These are phyloP conservation scores for Diplodia sapinea DNA, from an alignment of 2,329 filamentous ascomycete species.

Conservation along the genomic window DNA sequence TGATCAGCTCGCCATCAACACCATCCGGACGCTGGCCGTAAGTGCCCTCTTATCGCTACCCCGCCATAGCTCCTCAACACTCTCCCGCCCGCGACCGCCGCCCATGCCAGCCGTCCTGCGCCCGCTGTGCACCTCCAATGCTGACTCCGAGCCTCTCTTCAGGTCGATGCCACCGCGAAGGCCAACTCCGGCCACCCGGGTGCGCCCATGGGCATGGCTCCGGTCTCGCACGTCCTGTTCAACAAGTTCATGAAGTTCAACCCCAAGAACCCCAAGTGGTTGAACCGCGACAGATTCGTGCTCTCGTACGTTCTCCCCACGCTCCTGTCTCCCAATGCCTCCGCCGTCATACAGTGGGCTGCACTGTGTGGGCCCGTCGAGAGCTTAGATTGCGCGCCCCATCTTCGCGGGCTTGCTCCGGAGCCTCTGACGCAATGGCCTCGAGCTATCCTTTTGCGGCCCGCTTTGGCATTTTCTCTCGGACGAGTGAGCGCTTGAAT, in stretches of 20 bases:
- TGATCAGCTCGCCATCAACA: constrained; percentile 95
- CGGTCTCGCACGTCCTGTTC: constrained; percentile 93
- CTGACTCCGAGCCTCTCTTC: constrained; percentile 42
- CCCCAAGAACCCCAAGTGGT: constrained; percentile 97
- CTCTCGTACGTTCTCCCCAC: constrained; percentile 78
- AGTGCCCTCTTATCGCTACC: constrained; percentile 51
- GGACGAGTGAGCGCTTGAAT: background rate
- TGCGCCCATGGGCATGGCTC: constrained; percentile 97
- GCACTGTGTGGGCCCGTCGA: background rate
- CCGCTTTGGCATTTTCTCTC: constrained; percentile 2
- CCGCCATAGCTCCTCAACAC: constrained; percentile 36
- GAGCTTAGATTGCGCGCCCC: constrained; percentile 6
- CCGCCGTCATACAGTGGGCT: constrained; percentile 4
- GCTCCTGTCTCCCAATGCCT: background rate
- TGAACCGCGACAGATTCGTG: constrained; percentile 98
- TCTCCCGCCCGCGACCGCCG: constrained; percentile 29
- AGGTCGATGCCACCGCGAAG: constrained; percentile 97
- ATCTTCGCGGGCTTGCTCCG: constrained; percentile 16
- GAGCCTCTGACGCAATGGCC: constrained; percentile 29
- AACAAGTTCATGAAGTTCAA: constrained; percentile 99
- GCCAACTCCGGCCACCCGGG: constrained; percentile 98
- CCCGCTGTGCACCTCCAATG: constrained; percentile 38
- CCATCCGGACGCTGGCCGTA: constrained; percentile 95
- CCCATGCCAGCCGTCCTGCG: constrained; percentile 1
- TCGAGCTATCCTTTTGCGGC: constrained; percentile 10